Percentiles rank a stretch among this genome's conserved stretches.
These are phyloP conservation scores for Cladorrhinum samala DNA, from an alignment of 495 filamentous ascomycete species.

Conservation along the genomic window DNA sequence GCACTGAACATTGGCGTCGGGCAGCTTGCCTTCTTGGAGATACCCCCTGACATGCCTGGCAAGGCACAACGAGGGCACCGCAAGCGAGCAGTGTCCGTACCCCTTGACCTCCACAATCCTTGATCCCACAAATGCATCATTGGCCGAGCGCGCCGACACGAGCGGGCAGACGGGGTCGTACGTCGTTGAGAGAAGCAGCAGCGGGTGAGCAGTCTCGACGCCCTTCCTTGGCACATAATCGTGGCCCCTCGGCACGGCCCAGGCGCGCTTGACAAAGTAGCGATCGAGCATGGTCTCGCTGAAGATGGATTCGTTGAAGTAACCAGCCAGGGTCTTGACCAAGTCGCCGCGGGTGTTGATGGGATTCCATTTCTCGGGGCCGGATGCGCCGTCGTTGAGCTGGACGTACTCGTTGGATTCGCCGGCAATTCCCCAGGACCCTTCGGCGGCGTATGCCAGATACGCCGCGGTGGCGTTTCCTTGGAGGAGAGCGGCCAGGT, in stretches of 20 bases:
- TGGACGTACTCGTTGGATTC: constrained; percentile 21
- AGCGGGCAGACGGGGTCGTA: constrained; percentile 42
- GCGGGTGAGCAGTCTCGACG: constrained; percentile 34
- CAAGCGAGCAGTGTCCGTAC: constrained; percentile 41
- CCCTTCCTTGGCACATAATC: constrained; percentile 26
- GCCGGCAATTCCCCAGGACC: constrained; percentile 5
- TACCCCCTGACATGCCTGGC: constrained; percentile 31
- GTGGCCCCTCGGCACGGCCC: constrained; percentile 35
- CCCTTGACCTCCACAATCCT: constrained; percentile 37
- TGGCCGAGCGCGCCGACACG: constrained; percentile 33
- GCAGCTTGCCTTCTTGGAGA: constrained; percentile 35
- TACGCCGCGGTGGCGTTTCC: constrained; percentile 40
- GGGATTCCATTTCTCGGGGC: constrained; percentile 21
- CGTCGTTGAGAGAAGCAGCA: constrained; percentile 38
- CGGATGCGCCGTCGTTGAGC: constrained; percentile 30
- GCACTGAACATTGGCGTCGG: constrained; percentile 27
- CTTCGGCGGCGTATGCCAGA: constrained; percentile 23
- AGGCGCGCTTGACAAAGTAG: constrained; percentile 35
- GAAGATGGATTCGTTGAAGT: constrained; percentile 26
- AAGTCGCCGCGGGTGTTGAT: constrained; percentile 15
- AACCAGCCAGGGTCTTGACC: constrained; percentile 23
- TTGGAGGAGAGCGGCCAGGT: constrained; percentile 28
- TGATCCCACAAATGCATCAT: constrained; percentile 33
- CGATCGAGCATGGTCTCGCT: constrained; percentile 11
- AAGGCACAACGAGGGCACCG: constrained; percentile 34